These are phyloP conservation scores for Colletotrichum orbiculare DNA, from an alignment of 2,329 filamentous ascomycete species.

Conservation along the genomic window DNA sequence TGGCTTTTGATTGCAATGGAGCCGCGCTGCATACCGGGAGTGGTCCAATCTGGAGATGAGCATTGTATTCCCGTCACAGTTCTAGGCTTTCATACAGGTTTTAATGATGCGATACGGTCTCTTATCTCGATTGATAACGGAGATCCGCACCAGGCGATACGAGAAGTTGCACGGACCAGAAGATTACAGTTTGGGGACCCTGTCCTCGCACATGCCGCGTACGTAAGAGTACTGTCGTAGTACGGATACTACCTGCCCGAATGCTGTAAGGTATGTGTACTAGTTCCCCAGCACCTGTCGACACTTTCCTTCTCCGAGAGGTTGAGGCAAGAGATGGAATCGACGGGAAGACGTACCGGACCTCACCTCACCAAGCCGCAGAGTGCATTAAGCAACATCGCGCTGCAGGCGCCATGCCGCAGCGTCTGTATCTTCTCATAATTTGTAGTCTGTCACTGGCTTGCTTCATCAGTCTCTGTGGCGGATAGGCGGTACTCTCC, in stretches of 20 bases:
- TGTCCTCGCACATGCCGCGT: too few species aligned
- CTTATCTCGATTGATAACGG: slow-evolving; percentile 9
- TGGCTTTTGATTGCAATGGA: slow-evolving; percentile 9
- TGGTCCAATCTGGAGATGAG: background rate
- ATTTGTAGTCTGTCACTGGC: background rate
- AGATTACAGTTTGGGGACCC: background rate
- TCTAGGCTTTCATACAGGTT: slow-evolving; percentile 27
- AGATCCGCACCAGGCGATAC: slow-evolving; percentile 26
- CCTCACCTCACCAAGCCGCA: slow-evolving; percentile 15
- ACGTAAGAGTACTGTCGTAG: too few species aligned
- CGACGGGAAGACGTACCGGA: background rate
- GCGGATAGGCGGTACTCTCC: too few species aligned
- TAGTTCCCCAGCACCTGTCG: background rate
- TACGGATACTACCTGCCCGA: too few species aligned
- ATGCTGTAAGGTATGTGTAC: too few species aligned
- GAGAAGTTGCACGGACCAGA: background rate
- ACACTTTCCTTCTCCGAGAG: background rate
- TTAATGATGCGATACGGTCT: background rate
- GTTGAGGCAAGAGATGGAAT: background rate
- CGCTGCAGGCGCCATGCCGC: slow-evolving; percentile 30
- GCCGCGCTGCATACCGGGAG: background rate
- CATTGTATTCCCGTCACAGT: slow-evolving; percentile 17
- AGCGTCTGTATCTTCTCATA: slow-evolving; percentile 22
- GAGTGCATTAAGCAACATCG: slow-evolving; percentile 11
- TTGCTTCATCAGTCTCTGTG: background rate